phyloP scores from a whole-genome alignment of 331 rosid genomes.

The Dryas integrifolia region DNA sequence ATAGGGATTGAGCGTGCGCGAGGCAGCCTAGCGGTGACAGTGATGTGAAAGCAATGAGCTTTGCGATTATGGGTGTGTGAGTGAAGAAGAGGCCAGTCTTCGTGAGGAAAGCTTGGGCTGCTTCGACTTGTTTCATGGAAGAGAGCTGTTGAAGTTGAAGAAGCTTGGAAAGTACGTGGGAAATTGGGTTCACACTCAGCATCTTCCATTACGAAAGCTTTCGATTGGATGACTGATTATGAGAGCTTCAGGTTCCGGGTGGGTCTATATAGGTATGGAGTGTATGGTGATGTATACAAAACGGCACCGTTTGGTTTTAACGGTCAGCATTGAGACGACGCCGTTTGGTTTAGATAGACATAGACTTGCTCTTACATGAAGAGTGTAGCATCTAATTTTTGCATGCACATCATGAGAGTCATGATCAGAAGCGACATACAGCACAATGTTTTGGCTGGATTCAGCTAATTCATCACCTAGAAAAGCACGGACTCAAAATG shows the following conservation, averaged over 20 bases:
- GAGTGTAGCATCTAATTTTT: too few species aligned
- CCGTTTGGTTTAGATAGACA: too few species aligned
- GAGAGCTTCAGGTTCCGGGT: not conserved
- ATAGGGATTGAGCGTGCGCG: slow-evolving; percentile 51
- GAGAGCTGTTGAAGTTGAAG: slow-evolving; percentile 32
- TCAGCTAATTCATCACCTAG: not conserved
- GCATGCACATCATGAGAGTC: too few species aligned
- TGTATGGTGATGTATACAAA: not conserved
- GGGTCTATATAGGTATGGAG: not conserved
- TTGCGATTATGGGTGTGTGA: slow-evolving; percentile 25
- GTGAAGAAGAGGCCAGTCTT: slow-evolving; percentile 42
- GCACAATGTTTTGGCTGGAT: not conserved
- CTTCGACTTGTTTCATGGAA: slow-evolving; percentile 46
- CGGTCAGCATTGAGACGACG: too few species aligned
- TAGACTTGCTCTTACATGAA: too few species aligned
- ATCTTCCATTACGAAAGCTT: slow-evolving; percentile 8
- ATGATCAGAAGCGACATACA: not conserved
- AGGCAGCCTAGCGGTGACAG: slow-evolving; percentile 58
- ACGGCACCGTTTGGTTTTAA: not conserved
- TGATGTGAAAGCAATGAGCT: slow-evolving; percentile 44
- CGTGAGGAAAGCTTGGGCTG: slow-evolving; percentile 45
- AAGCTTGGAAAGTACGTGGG: slow-evolving; percentile 26
- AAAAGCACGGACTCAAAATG: not conserved
- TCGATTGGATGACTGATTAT: not conserved
- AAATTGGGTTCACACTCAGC: slow-evolving; percentile 14